Evolutionary conservation across 805 yeast species (phyloP), one percentile per base, ranked within the genome.

Genomic region (Yamadazyma paraphyllophila): DNA sequence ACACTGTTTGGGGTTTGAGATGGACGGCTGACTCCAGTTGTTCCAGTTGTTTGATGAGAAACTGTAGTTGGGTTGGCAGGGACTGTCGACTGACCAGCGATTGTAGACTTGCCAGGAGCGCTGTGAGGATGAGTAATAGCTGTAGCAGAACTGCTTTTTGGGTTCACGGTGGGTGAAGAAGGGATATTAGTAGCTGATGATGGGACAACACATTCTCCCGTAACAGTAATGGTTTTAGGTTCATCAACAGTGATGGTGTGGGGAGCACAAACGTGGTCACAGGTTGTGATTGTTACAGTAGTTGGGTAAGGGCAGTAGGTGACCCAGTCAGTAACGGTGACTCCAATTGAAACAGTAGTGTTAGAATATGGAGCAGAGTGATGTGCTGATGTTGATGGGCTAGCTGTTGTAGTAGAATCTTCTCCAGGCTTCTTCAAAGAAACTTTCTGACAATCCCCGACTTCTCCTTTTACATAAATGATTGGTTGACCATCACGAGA

Each of bases 231-330:
- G 39, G 72, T 67, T 45, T 60, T 52, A 13, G 69, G 61, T 41
- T 52, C 58, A 16, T 66, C 52, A 48, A 66, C 68, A 36, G 68
- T 59, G 48, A 66, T 51, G 45, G 55, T 50, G 47, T 54, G 47
- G 35, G 62, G 60, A 14, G 50, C 52, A 56, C 70, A 66, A 38
- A 50, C 46, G 26, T 46, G 37, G 44, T 59, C 45, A 52, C 71
- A 64, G 36, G 62, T 62, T 47, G 67, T 68, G 45, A 68, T 46
- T 44, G 67, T 62, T 39, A 68, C 39, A 31, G 62, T 59, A 36
- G 74, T 68, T 32, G 63, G 44, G 36, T 51, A 52, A 47, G 74
- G 72, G 53, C 72, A 68, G 65, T 59, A 66, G 48, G 73, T 68
- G 53, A 61, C 55, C 60, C 53, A 66, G 48, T 57, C 69, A 46